Percentiles rank a stretch among this genome's conserved stretches.
phyloP scores from a whole-genome alignment of 2,329 filamentous ascomycete species.

The Aspergillus aculeatinus region DNA sequence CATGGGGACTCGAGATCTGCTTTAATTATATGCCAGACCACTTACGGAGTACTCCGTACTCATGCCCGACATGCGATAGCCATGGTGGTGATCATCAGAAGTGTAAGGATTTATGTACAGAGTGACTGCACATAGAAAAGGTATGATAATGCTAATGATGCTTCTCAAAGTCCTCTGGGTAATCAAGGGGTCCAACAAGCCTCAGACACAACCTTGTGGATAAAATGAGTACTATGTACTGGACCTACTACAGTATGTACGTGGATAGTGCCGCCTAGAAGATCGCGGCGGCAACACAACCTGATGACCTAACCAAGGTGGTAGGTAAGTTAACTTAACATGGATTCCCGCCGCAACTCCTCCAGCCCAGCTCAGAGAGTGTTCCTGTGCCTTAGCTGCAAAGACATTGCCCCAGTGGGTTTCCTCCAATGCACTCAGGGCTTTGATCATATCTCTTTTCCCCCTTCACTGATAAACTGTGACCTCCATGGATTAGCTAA shows the following conservation, averaged over 20 bases:
- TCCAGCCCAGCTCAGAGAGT: not conserved
- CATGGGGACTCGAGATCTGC: no score
- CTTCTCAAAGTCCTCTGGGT: no score
- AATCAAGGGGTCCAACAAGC: no score
- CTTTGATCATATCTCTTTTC: not conserved
- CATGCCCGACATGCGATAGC: slow-evolving; percentile 6
- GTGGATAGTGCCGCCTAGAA: not conserved
- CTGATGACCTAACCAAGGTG: slow-evolving; percentile 7
- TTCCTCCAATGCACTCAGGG: not conserved
- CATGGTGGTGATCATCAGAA: not conserved
- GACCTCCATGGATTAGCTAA: not conserved
- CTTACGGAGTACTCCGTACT: not conserved
- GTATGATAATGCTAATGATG: no score
- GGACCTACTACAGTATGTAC: no score
- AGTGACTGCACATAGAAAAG: no score
- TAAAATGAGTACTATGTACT: no score
- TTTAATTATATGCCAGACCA: not conserved
- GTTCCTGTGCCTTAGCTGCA: not conserved
- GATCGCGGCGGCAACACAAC: slow-evolving; percentile 8
- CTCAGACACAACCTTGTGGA: no score
- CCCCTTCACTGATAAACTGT: not conserved
- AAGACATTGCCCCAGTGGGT: not conserved
- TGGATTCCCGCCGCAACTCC: not conserved
- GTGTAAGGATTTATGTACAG: not conserved
- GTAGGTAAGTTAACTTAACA: not conserved